Conservation (phyloP, 345 rosid genomes). For the Citrus glauca region DNA sequence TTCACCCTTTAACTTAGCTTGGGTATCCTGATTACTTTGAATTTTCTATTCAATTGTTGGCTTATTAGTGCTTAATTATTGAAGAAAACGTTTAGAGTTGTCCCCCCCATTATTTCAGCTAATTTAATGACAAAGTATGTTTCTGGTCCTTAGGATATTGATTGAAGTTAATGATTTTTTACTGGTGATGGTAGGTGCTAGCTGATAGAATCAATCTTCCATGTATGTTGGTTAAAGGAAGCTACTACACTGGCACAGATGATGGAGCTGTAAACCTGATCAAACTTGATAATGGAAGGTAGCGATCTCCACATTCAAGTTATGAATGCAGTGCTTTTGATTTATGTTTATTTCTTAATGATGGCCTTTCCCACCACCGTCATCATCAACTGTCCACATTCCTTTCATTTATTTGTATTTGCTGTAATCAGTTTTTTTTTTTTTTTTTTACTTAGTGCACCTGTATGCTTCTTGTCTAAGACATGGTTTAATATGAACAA, state of each 20-base stretch:
- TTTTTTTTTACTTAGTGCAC: neutral
- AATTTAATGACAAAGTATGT: neutral
- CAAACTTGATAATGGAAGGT: constrained; percentile 72
- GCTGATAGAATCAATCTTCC: constrained; percentile 90
- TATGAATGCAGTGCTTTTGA: constrained; percentile 4
- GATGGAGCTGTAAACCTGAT: constrained; percentile 93
- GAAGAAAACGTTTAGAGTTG: neutral
- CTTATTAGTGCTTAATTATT: neutral
- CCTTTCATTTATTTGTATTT: no score
- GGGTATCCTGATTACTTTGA: neutral
- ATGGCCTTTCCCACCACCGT: neutral
- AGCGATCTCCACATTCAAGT: constrained; percentile 8
- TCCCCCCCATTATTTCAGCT: neutral
- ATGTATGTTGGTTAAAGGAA: constrained; percentile 90
- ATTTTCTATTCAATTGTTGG: neutral
- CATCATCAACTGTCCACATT: no score
- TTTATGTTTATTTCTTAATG: neutral
- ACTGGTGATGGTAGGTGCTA: constrained; percentile 55
- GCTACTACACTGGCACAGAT: constrained; percentile 96
- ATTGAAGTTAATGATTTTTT: constrained; percentile 22
- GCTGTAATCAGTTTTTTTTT: neutral
- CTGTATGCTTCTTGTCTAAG: constrained; percentile 5
- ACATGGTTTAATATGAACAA: constrained; percentile 8
- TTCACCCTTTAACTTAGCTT: neutral
- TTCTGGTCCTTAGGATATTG: neutral